A percentile compares a stretch with the other conserved stretches of the same genome.
These are phyloP conservation scores for Blastomyces parvus DNA, from an alignment of 2,329 filamentous ascomycete genomes.

Conservation along the genomic window DNA sequence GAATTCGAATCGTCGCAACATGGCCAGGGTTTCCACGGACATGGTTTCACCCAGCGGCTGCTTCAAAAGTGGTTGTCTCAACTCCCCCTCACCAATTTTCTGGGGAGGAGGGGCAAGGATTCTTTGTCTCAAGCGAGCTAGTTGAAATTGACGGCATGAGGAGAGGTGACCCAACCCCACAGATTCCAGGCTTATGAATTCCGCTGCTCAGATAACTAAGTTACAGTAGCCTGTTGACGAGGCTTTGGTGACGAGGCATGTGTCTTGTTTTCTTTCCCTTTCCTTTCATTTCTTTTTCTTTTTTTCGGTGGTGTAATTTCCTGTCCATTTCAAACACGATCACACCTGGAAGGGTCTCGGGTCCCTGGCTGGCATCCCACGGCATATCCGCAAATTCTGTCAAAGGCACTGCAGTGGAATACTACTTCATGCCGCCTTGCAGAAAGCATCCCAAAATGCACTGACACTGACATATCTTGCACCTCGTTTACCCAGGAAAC, in stretches of 20 bases:
- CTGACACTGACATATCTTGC: background rate
- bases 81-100: background rate
- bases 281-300: no score
- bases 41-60: conserved; percentile 2
- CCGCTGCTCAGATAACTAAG: background rate
- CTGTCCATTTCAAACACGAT: background rate
- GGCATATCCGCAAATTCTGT: background rate
- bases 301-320: no score
- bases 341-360: background rate
- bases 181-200: background rate
- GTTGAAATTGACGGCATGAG: background rate
- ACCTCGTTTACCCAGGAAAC: background rate
- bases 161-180: background rate
- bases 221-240: background rate
- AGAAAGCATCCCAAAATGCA: background rate
- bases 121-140: conserved; percentile 1
- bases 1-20: background rate
- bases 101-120: conserved; percentile 4
- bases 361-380: no score
- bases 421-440: background rate
- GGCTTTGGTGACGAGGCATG: background rate
- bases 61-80: background rate
- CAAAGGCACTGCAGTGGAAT: no score
- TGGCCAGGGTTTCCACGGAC: background rate
- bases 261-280: background rate